phyloP scores from a whole-genome alignment of 1,139 yeast species.

The Kodamaea derodonti region DNA sequence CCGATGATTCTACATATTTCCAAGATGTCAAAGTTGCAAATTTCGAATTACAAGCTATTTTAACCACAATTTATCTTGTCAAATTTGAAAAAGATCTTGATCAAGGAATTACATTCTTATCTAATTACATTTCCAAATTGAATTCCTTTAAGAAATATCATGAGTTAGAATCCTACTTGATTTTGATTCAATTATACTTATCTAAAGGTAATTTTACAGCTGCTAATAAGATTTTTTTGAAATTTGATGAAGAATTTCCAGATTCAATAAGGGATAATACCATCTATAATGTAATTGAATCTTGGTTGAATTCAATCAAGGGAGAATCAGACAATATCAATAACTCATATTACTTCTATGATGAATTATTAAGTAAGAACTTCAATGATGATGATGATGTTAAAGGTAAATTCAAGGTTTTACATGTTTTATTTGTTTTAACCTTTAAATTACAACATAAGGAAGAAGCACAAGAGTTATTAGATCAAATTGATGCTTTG shows the following conservation, averaged over 20 bases:
- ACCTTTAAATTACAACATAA: constrained; percentile 43
- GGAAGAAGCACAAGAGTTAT: constrained; percentile 46
- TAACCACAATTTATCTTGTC: constrained; percentile 41
- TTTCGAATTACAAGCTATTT: constrained; percentile 39
- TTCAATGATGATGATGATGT: constrained; percentile 36
- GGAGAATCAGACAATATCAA: constrained; percentile 58
- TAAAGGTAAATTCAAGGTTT: constrained; percentile 33
- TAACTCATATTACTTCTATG: constrained; percentile 67
- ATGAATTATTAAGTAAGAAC: constrained; percentile 57
- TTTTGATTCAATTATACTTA: constrained; percentile 42
- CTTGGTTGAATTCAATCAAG: constrained; percentile 54
- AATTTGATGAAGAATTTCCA: constrained; percentile 36
- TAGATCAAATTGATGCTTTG: constrained; percentile 37
- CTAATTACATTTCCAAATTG: constrained; percentile 13
- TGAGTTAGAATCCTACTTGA: constrained; percentile 44
- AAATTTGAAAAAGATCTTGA: constrained; percentile 36
- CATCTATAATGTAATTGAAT: constrained; percentile 63
- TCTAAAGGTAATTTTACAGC: constrained; percentile 34
- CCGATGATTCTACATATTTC: constrained; percentile 24
- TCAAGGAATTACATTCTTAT: constrained; percentile 34
- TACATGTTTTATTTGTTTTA: constrained; percentile 38
- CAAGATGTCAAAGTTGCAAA: constrained; percentile 32
- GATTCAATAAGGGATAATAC: constrained; percentile 56
- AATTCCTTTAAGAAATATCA: constrained; percentile 14
- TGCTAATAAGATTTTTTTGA: constrained; percentile 34